Conservation (phyloP, 2,329 filamentous ascomycete species). For the Talaromyces funiculosus region DNA sequence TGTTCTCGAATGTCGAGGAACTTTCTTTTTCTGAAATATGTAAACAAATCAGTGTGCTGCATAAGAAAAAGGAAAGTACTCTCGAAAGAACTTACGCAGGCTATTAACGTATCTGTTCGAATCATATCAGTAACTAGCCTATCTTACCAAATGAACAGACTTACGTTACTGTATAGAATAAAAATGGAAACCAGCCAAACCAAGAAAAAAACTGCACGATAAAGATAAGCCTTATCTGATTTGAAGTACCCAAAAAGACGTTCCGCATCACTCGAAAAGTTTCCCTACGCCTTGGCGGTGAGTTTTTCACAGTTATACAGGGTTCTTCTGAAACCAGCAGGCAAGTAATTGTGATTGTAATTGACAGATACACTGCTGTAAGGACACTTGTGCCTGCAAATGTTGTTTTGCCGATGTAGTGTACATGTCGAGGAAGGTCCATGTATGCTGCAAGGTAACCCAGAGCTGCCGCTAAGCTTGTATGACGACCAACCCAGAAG, state of each 20-base stretch:
- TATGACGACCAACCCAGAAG: neutral
- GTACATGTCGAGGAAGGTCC: neutral
- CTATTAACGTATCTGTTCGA: neutral
- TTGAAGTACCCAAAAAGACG: neutral
- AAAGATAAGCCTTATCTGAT: neutral
- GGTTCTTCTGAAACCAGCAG: neutral
- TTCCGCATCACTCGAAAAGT: neutral
- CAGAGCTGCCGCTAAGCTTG: neutral
- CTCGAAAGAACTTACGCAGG: neutral
- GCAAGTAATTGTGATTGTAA: neutral
- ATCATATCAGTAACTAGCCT: neutral
- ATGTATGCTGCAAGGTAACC: neutral
- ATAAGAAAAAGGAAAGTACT: no score
- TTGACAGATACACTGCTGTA: neutral
- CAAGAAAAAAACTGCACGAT: slow-evolving; percentile 1
- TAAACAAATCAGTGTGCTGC: no score
- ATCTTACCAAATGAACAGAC: neutral
- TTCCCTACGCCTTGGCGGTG: neutral
- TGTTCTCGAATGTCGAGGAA: neutral
- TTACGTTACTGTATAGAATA: slow-evolving; percentile 1
- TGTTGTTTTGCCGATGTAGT: neutral
- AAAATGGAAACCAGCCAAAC: slow-evolving; percentile 2
- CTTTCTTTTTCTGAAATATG: no score
- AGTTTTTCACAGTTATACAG: neutral
- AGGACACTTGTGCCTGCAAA: neutral